These are phyloP conservation scores for Cichorium intybus DNA, from an alignment of 140 eudicot species.

Conservation along the genomic window DNA sequence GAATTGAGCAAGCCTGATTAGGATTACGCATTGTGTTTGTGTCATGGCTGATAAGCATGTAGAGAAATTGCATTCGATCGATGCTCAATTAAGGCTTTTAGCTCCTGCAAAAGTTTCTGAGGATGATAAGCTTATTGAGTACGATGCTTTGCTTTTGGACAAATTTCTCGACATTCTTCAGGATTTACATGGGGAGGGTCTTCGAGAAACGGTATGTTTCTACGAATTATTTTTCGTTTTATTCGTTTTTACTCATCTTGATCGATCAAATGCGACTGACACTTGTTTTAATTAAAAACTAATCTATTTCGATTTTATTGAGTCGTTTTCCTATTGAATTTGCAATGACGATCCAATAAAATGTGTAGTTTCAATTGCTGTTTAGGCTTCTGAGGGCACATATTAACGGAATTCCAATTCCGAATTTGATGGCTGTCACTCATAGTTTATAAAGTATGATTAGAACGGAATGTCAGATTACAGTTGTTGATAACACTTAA, in stretches of 20 bases:
- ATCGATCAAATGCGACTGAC: neutral
- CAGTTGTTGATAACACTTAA: neutral
- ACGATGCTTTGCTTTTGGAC: slow-evolving; percentile 86
- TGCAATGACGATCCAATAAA: neutral
- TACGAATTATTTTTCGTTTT: neutral
- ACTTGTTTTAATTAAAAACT: neutral
- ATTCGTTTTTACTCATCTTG: neutral
- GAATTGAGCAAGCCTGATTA: neutral
- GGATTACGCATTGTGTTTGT: slow-evolving; percentile 8
- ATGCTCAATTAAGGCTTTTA: slow-evolving; percentile 84
- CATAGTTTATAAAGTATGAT: neutral
- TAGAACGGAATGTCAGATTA: neutral
- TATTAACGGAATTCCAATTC: too few relatives aligned
- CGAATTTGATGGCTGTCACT: neutral
- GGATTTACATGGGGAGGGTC: slow-evolving; percentile 84
- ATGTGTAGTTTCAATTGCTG: too few relatives aligned
- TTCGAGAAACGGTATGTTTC: slow-evolving; percentile 63
- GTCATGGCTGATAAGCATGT: slow-evolving; percentile 55
- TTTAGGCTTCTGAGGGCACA: too few relatives aligned
- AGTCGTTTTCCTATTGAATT: neutral
- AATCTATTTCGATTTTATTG: neutral
- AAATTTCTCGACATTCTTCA: slow-evolving; percentile 92
- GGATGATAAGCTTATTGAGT: slow-evolving; percentile 94
- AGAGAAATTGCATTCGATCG: slow-evolving; percentile 76
- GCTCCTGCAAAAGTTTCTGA: slow-evolving; percentile 83